Conservation (phyloP, 768 basidiomycete genomes). For the Amanita pallidorosea region DNA sequence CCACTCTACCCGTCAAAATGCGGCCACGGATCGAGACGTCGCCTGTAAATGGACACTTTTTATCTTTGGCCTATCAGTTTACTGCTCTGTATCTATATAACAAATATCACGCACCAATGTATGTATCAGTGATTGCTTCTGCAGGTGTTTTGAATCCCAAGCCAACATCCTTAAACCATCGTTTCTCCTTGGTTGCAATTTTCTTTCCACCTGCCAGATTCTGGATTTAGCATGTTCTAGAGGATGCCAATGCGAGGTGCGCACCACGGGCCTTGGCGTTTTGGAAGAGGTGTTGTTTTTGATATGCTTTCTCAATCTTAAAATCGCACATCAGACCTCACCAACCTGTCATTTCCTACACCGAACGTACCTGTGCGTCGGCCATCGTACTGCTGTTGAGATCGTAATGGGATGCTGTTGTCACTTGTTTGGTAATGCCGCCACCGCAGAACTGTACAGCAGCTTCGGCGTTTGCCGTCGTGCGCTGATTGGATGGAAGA, state of each 20-base stretch:
- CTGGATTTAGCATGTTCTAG: slow-evolving; percentile 1
- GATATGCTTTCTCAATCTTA: slow-evolving; percentile 96
- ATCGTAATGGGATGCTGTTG: slow-evolving; percentile 27
- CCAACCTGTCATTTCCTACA: background rate
- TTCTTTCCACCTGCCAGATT: slow-evolving; percentile 67
- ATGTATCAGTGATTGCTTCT: slow-evolving; percentile 93
- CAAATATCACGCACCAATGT: slow-evolving; percentile 66
- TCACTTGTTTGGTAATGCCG: slow-evolving; percentile 25
- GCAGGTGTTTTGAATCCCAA: slow-evolving; percentile 93
- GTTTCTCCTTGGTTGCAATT: slow-evolving; percentile 86
- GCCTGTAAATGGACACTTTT: slow-evolving; percentile 99
- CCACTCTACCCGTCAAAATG: slow-evolving; percentile 94
- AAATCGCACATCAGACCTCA: slow-evolving; percentile 5
- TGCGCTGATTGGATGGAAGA: background rate
- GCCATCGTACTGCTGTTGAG: slow-evolving; percentile 45
- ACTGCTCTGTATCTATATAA: background rate
- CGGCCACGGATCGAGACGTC: slow-evolving; percentile 97
- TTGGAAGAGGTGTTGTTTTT: slow-evolving; percentile 98
- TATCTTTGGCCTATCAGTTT: slow-evolving; percentile 47
- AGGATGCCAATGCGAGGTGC: slow-evolving; percentile 20
- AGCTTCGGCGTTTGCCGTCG: slow-evolving; percentile 21
- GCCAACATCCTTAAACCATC: slow-evolving; percentile 99
- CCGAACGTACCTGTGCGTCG: slow-evolving; percentile 40
- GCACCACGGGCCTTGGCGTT: slow-evolving; percentile 88
- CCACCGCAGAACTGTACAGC: slow-evolving; percentile 36